Base-by-base conservation (phyloP, 163 green algal genomes). In the Coccomyxa subellipsoidea region DNA sequence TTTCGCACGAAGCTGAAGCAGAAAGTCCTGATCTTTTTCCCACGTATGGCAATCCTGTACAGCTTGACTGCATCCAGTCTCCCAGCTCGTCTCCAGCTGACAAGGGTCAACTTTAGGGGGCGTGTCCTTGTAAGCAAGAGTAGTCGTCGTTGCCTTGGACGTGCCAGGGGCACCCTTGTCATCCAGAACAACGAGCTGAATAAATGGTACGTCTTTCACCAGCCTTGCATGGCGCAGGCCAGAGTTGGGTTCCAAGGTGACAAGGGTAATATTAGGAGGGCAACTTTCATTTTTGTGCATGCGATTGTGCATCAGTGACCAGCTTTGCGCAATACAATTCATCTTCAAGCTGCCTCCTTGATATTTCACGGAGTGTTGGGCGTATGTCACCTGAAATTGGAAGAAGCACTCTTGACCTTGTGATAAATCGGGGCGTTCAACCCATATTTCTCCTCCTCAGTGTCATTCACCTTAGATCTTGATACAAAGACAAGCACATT, bases 141-240 rank as follows among this genome's bases (percentile, higher is more conserved):
- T 27, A 18, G 15, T 18, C 47, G 23, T 27, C 47, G 47, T 18
- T 59, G 47, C 47, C 66, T 73, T 36, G 66, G 29, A 73, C 66
- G 66, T 32, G n/a, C 21, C 18, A 78, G 72, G 36, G 10, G 31
- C 31, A 53, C 29, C 27, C 12, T 78, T 29, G 7, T 53, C 7
- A 40, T 81, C 21, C 21, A 81, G 38, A 39, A 29, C 29, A 81
- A 81, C 36, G 76, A 81, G 76, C 76, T 81, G 40, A 81, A 81
- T 37, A 69, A 69, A 5, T 81, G 76, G 76, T 81, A 70, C 7
- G 76, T 36, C 21, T 23, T 59, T 2, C n/a, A n/a, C n/a, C n/a
- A n/a, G n/a, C n/a, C n/a, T n/a, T n/a, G n/a, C n/a, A n/a, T n/a
- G n/a, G n/a, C n/a, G n/a, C n/a, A n/a, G n/a, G n/a, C n/a, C n/a